Percentiles rank a stretch among this genome's conserved stretches.
Evolutionary conservation across 306 rosid species (phyloP).

Genomic region (Malus orientalis): DNA sequence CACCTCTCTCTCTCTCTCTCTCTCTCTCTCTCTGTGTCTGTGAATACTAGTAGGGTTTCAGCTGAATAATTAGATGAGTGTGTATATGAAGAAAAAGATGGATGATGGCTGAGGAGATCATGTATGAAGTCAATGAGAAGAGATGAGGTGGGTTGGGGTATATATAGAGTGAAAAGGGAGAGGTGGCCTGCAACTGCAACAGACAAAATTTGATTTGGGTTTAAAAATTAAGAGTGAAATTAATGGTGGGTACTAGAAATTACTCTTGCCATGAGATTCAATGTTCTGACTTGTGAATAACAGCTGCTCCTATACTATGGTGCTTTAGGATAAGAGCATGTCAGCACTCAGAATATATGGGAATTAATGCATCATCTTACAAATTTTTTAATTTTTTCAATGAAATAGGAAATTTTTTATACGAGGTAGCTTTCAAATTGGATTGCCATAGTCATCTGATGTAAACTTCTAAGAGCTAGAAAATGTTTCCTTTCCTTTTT

Average conservation of each 20-base stretch:
- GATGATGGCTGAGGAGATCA: neutral
- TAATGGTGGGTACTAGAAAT: neutral
- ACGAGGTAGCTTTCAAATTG: neutral
- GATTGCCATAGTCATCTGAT: neutral
- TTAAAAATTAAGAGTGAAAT: neutral
- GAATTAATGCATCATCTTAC: too few relatives aligned
- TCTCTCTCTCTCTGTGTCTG: neutral
- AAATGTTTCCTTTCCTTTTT: neutral
- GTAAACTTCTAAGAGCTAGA: neutral
- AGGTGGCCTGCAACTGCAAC: neutral
- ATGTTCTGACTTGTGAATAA: neutral
- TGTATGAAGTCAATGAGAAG: neutral
- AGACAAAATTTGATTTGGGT: neutral
- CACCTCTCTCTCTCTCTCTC: neutral
- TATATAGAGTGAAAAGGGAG: conserved; percentile 5
- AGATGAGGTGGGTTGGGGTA: conserved; percentile 5
- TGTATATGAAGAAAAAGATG: neutral
- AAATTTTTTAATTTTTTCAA: neutral
- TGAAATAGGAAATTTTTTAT: neutral
- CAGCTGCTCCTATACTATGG: neutral
- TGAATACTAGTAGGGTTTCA: neutral
- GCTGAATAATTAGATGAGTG: neutral
- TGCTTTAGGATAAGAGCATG: neutral
- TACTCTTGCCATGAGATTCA: neutral
- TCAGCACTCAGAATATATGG: neutral